These are phyloP conservation scores for Tetrapisispora taiwanensis DNA, from an alignment of 805 yeast genomes.

Conservation along the genomic window DNA sequence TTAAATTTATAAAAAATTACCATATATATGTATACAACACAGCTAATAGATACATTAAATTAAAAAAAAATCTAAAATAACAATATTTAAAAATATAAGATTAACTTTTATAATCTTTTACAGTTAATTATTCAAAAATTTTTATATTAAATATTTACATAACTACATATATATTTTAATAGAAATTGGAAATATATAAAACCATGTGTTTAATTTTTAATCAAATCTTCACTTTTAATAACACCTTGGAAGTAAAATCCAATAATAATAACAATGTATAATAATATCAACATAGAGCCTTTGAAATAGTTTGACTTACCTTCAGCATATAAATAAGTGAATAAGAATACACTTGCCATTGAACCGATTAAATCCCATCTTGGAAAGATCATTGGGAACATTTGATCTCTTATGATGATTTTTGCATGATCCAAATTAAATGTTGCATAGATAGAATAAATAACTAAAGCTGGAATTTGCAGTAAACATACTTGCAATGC, in stretches of 20 bases:
- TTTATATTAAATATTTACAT: too few species aligned
- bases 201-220: not conserved
- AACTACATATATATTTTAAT: not conserved
- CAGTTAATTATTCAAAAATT: too few species aligned
- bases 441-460: conserved; percentile 53
- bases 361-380: conserved; percentile 90
- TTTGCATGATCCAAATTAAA: conserved; percentile 26
- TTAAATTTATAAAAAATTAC: too few species aligned
- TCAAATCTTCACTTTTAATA: conserved; percentile 7
- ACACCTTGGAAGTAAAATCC: conserved; percentile 64
- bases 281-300: conserved; percentile 76
- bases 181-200: not conserved
- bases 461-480: conserved; percentile 84
- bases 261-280: conserved; percentile 61
- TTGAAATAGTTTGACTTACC: conserved; percentile 95
- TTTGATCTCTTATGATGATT: conserved; percentile 30
- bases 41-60: conserved; percentile 1
- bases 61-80: not conserved
- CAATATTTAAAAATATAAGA: too few species aligned
- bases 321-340: conserved; percentile 90
- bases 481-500: conserved; percentile 90
- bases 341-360: conserved; percentile 74
- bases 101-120: too few species aligned
- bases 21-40: not conserved
- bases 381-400: conserved; percentile 83